A percentile compares a stretch with the other conserved stretches of the same genome.
These are phyloP conservation scores for Dryadomyces quercus-mongolicae DNA, from an alignment of 2,329 filamentous ascomycete species.

Conservation along the genomic window DNA sequence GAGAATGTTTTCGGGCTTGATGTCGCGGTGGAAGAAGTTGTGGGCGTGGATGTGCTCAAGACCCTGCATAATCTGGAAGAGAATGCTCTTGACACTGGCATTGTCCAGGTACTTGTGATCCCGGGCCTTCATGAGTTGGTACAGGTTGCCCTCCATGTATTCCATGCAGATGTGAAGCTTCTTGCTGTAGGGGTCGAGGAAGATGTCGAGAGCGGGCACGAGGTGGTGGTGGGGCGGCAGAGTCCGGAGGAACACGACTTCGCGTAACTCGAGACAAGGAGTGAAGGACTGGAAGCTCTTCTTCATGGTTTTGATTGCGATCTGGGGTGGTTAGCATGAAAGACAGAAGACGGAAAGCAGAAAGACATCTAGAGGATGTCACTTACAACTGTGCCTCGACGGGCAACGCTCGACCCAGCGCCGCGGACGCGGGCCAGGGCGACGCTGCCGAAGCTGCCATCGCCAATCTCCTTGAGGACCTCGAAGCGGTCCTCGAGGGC, in stretches of 20 bases:
- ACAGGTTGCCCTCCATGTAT: conserved; percentile 98
- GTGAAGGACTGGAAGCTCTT: conserved; percentile 92
- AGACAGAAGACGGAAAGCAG: too few relatives aligned
- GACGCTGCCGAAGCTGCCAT: conserved; percentile 97
- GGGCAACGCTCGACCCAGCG: conserved; percentile 77
- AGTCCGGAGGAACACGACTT: conserved; percentile 91
- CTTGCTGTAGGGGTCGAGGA: conserved; percentile 89
- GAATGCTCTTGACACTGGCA: conserved; percentile 88
- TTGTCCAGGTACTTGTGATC: conserved; percentile 91
- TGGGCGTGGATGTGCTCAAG: conserved; percentile 96
- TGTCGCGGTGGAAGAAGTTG: conserved; percentile 96
- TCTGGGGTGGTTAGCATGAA: conserved; percentile 43
- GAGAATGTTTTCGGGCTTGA: conserved; percentile 97
- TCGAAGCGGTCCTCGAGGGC: conserved; percentile 90
- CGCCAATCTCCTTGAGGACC: conserved; percentile 93
- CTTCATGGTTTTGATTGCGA: conserved; percentile 99
- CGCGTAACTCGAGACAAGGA: conserved; percentile 83
- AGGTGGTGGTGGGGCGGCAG: conserved; percentile 81
- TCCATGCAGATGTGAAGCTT: conserved; percentile 99
- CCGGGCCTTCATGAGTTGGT: conserved; percentile 96
- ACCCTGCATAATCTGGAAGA: conserved; percentile 93
- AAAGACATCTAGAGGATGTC: background rate
- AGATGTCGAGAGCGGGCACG: conserved; percentile 96
- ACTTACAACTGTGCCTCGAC: conserved; percentile 82
- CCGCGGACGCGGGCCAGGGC: conserved; percentile 82